Evolutionary conservation across 192 early-diverging fungal genomes (phyloP).

Genomic region (Podila verticillata): DNA sequence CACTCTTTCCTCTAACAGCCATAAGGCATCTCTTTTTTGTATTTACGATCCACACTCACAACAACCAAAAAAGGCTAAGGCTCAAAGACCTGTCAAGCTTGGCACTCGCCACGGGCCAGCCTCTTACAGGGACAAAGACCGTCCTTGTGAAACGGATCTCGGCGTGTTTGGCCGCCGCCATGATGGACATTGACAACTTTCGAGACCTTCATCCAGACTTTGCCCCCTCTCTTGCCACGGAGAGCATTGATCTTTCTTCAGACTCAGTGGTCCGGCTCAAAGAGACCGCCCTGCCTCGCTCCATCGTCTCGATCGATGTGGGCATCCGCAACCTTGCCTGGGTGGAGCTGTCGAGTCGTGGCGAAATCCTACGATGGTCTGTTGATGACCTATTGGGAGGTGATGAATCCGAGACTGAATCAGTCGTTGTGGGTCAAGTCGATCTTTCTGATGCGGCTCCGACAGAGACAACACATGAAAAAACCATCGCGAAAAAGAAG

Average conservation of each 20-base stretch:
- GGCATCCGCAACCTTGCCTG: slow-evolving; percentile 64
- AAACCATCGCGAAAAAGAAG: neutral
- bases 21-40: neutral
- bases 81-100: slow-evolving; percentile 13
- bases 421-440: too few relatives aligned
- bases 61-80: slow-evolving; percentile 7
- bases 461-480: neutral
- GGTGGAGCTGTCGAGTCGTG: slow-evolving; percentile 48
- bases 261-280: slow-evolving; percentile 10
- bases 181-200: slow-evolving; percentile 6
- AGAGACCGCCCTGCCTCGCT: slow-evolving; percentile 15
- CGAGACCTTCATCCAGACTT: neutral
- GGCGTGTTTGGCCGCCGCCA: slow-evolving; percentile 8
- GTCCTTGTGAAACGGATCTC: slow-evolving; percentile 15
- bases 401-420: neutral
- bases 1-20: too few relatives aligned
- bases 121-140: slow-evolving; percentile 22
- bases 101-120: slow-evolving; percentile 22
- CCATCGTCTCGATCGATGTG: slow-evolving; percentile 59
- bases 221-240: neutral
- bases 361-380: slow-evolving; percentile 50
- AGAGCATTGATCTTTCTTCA: neutral
- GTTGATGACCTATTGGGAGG: slow-evolving; percentile 48
- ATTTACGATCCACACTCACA: neutral
- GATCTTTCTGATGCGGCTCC: too few relatives aligned